Base-by-base conservation (phyloP, 345 rosid genomes). In the Aurinia saxatilis region DNA sequence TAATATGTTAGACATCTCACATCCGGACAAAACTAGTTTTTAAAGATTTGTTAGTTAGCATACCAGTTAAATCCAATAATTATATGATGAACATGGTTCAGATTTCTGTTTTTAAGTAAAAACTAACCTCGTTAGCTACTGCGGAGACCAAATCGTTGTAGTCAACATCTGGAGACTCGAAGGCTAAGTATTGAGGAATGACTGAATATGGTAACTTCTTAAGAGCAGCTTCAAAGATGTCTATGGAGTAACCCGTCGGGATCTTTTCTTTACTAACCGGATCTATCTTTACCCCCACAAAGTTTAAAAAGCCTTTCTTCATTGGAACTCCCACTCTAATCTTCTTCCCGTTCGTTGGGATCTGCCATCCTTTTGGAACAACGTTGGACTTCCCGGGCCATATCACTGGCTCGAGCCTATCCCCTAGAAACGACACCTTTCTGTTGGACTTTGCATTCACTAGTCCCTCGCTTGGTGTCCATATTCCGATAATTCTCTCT, bases 381-480 rank as follows among this genome's bases (percentile, higher is more conserved):
- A 38, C 5, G 15, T n/a, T 41, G 2, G 85, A 34, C n/a, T 59
- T 66, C 35, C 85, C 82, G 0, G 85, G 87, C 86, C 84, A 86
- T 2, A 69, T 63, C 8, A 78, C 53, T 1, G 47, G 40, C 19
- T 58, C 58, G 2, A 71, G 46, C 2, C 5, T 41, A 14, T 54
- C 41, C 2, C 35, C n/a, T 7, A 36, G 14, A 2, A 66, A 23
- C 5, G 46, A 63, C 1, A 2, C 36, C 11, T 12, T 41, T 40
- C 15, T 58, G 12, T 16, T 39, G 14, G 58, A 33, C 8, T 40
- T 44, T 46, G 23, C 67, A 42, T 19, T 63, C 14, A 17, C 41
- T 4, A 29, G 67, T 27, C 74, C 61, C 5, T 65, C 64, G 0
- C 10, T 39, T 13, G 44, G 29, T 5, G 75, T 67, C 95, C 84